Evolutionary conservation across 805 yeast genomes (phyloP).

Genomic region (Phaffomyces opuntiae): DNA sequence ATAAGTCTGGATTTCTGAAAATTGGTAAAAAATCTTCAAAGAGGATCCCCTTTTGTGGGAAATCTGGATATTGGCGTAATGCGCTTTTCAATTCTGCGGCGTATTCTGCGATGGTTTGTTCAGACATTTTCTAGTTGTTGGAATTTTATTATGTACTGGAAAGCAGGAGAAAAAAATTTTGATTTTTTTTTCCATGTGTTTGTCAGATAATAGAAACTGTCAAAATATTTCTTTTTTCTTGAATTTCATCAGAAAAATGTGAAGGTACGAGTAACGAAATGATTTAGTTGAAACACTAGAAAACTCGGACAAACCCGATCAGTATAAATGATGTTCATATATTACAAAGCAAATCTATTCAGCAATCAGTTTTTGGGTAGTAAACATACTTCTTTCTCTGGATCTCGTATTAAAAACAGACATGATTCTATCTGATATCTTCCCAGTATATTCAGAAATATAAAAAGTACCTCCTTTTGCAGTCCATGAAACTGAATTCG

Average conservation of each 20-base stretch:
- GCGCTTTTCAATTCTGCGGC: conserved; percentile 47
- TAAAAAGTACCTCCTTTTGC: conserved; percentile 69
- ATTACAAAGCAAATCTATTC: background rate
- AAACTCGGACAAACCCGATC: too few species aligned
- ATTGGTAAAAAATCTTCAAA: conserved; percentile 97
- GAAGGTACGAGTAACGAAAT: too few species aligned
- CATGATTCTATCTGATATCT: conserved; percentile 20
- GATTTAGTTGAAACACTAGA: too few species aligned
- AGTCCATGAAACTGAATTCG: conserved; percentile 85
- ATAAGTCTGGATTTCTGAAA: conserved; percentile 73
- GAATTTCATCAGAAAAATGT: too few species aligned
- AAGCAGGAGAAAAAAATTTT: background rate
- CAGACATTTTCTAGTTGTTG: conserved; percentile 1
- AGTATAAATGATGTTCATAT: too few species aligned
- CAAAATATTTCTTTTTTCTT: too few species aligned
- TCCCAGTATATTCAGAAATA: conserved; percentile 40
- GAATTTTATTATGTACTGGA: background rate
- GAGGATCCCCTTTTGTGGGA: conserved; percentile 86
- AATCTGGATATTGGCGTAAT: conserved; percentile 79
- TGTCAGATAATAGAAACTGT: too few species aligned
- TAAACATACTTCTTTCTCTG: conserved; percentile 14
- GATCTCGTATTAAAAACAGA: conserved; percentile 26
- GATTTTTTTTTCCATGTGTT: background rate
- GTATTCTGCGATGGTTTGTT: conserved; percentile 13
- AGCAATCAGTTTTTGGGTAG: background rate